phyloP scores from a whole-genome alignment of 352 stramenopile species.

The Paralagenidium karlingii region DNA sequence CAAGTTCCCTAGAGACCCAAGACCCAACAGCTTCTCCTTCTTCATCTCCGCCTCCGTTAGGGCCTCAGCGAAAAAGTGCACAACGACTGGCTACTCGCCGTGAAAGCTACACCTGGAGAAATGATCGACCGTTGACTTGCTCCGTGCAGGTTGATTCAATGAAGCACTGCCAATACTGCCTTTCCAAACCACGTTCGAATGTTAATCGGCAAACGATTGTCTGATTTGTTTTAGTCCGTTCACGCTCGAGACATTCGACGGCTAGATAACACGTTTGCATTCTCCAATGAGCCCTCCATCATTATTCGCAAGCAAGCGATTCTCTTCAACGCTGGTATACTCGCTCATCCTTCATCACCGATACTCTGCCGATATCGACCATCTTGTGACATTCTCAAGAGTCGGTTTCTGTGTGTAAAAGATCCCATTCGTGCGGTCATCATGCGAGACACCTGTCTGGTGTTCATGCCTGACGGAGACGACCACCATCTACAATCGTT shows the following conservation, averaged over 20 bases:
- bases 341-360: not conserved
- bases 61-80: too few relatives aligned
- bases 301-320: conserved; percentile 67
- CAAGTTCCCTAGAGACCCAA: too few relatives aligned
- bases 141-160: not conserved
- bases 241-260: conserved; percentile 66
- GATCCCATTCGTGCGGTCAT: conserved; percentile 63
- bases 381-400: not conserved
- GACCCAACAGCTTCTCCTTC: too few relatives aligned
- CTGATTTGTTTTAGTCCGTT: conserved; percentile 22
- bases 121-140: not conserved
- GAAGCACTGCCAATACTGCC: not conserved
- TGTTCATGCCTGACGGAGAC: conserved; percentile 38
- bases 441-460: conserved; percentile 46
- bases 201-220: not conserved
- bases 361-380: not conserved
- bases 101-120: too few relatives aligned
- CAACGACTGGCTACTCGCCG: too few relatives aligned
- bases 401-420: conserved; percentile 2
- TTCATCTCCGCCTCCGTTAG: too few relatives aligned
- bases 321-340: conserved; percentile 51
- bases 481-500: conserved; percentile 40
- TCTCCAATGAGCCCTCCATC: conserved; percentile 62
- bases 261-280: conserved; percentile 59
- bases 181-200: not conserved